Base-by-base conservation (phyloP, 306 rosid species). In the Vigna nakashimae region DNA sequence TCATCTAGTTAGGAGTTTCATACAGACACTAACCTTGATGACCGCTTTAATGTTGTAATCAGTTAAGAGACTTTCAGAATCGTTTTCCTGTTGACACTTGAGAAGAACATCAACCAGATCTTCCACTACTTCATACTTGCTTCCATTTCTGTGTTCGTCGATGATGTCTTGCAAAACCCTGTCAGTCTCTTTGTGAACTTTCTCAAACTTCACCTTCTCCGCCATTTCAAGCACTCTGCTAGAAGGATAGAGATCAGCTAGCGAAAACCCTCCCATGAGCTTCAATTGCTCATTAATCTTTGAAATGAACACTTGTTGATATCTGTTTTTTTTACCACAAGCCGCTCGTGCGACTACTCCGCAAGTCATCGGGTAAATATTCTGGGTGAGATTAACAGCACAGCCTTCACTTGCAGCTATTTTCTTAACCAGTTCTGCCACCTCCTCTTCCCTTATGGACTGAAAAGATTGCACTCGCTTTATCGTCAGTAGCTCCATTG, bases 91-190 rank as follows among this genome's bases (percentile, higher is more conserved):
- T 38, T 79, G 84, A 76, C 65, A 9, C 51, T 52, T 71, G 65
- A 86, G 78, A 50, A 79, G 80, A 40, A 66, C 80, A 72, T 86
- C 80, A 59, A 79, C 50, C 4, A 82, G 56, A 60, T 79, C 80
- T 52, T 86, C 82, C 26, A 2, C 34, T 48, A 1, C 69, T 48
- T 74, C 62, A n/a, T 15, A 0, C 1, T 15, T 55, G 9, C 22
- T 52, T 56, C 50, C 59, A 0, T 56, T 53, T 45, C 1, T 83
- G 52, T 84, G 84, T 36, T 75, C 72, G 2, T 53, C 40, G 2
- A 79, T 9, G 12, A 84, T 80, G 14, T 75, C 68, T 49, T 75
- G 72, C 17, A 84, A 59, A 50, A 84, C 24, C 40, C 4, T 48
- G 38, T 84, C 87, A 55, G 0, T 14, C 51, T 63, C 63, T 16